Evolutionary conservation across 768 basidiomycete species (phyloP), one percentile per base, ranked within the genome.

Genomic region (Grammothele lineata): DNA sequence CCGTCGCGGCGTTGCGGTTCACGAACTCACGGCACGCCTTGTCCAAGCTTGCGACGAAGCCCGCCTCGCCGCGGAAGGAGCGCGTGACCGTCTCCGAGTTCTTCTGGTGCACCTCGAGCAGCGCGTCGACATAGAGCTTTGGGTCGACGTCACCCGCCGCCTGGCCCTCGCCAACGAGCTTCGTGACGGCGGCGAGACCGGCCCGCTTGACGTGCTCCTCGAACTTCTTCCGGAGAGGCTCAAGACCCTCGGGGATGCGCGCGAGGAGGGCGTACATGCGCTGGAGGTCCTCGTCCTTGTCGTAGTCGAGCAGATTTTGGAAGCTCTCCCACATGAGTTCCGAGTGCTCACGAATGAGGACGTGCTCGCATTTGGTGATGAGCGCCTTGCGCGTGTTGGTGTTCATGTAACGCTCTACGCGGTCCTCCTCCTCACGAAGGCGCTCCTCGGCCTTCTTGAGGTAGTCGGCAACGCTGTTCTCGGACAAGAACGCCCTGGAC

Each of bases 11-110:
- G 63, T 98, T 99, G 36, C 83, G 76, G 66, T 99, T 99, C 63
- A 95, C 91, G 63, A 92, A 97, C 60, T 93, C 92, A 58, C 91
- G 74, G 68, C 92, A 97, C 0, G 95, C 95, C 76, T 92, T 83
- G 67, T 97, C 95, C 43, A 98, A 71, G 65, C 86, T 87, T 2
- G 91, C 92, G 22, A 93, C 87, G 63, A 99, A 99, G 8, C 92
- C 92, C 21, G 89, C 83, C 62, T 97, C 93, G 23, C 89, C 92
- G 51, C 84, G 77, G 74, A 97, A 98, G 61, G 90, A 89, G 54
- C 87, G 80, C 17, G 79, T 76, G 36, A 95, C 92, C 0, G 90
- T 90, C 57, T 91, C 90, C 23, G 82, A 81, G 67, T 92, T 94
- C 76, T 93, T 96, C 61, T 78, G 78, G 62, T 97, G 91, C 10